These are phyloP conservation scores for Fusarium pseudograminearum DNA, from an alignment of 2,329 filamentous ascomycete genomes.

Conservation along the genomic window DNA sequence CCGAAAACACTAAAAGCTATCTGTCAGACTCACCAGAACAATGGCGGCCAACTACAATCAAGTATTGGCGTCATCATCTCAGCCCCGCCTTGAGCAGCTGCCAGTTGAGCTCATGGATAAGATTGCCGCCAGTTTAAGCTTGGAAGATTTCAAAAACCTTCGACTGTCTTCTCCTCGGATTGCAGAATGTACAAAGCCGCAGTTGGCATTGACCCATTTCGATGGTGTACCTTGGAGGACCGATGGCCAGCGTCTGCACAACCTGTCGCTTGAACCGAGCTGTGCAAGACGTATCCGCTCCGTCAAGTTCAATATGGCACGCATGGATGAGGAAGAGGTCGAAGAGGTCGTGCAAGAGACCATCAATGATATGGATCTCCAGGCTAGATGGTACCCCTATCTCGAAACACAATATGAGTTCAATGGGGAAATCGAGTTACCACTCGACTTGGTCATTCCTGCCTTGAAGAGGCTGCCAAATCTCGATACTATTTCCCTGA, in stretches of 20 bases:
- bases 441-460: conserved; percentile 24
- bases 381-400: conserved; percentile 14
- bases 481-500: conserved; percentile 41
- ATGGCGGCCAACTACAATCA: conserved; percentile 2
- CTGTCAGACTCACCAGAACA: background rate
- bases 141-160: conserved; percentile 55
- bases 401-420: conserved; percentile 20
- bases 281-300: conserved; percentile 57
- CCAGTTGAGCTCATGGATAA: conserved; percentile 57
- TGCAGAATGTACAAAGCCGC: conserved; percentile 6
- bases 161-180: conserved; percentile 48
- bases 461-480: conserved; percentile 34
- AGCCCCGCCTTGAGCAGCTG: conserved; percentile 37
- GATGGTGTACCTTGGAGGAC: conserved; percentile 59
- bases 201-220: conserved; percentile 51
- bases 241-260: conserved; percentile 59
- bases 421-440: conserved; percentile 6
- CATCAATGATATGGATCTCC: conserved; percentile 2
- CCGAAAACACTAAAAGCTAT: conserved; percentile 4
- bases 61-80: conserved; percentile 4
- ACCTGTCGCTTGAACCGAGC: conserved; percentile 58
- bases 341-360: background rate
- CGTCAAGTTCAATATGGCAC: conserved; percentile 59
- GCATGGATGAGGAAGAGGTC: conserved; percentile 20
- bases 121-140: conserved; percentile 58